phyloP scores from a whole-genome alignment of 306 rosid species.

The Vigna trinervia region DNA sequence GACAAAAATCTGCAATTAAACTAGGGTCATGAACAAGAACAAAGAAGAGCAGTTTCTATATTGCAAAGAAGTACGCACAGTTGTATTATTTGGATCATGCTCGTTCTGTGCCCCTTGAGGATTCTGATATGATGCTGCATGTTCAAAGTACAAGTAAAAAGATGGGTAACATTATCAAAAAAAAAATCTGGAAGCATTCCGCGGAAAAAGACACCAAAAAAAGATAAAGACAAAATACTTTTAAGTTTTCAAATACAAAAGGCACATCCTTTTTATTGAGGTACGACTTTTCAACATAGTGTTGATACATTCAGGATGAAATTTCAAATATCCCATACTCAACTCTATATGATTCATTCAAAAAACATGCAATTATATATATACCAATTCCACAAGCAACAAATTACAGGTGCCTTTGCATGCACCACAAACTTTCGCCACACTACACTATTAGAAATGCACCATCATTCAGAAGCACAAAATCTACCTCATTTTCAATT shows the following conservation, averaged over 20 bases:
- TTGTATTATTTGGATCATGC: slow-evolving; percentile 92
- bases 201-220: neutral
- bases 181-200: slow-evolving; percentile 1
- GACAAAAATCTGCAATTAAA: slow-evolving; percentile 76
- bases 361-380: neutral
- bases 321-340: slow-evolving; percentile 1
- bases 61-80: slow-evolving; percentile 74
- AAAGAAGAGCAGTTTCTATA: slow-evolving; percentile 3
- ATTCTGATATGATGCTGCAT: slow-evolving; percentile 93
- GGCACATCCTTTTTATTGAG: neutral
- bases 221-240: neutral
- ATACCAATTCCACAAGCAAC: slow-evolving; percentile 13
- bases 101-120: slow-evolving; percentile 90
- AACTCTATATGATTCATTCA: slow-evolving; percentile 4
- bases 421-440: neutral
- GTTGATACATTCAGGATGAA: neutral
- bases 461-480: neutral
- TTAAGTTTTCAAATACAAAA: neutral
- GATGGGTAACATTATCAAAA: slow-evolving; percentile 29
- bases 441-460: neutral
- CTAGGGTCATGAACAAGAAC: slow-evolving; percentile 37
- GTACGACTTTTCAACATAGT: slow-evolving; percentile 5
- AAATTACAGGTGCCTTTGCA: slow-evolving; percentile 2
- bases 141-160: slow-evolving; percentile 49
- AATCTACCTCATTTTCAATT: neutral